phyloP scores from a whole-genome alignment of 2,329 filamentous ascomycete genomes.

The Sporothrix curviconia region DNA sequence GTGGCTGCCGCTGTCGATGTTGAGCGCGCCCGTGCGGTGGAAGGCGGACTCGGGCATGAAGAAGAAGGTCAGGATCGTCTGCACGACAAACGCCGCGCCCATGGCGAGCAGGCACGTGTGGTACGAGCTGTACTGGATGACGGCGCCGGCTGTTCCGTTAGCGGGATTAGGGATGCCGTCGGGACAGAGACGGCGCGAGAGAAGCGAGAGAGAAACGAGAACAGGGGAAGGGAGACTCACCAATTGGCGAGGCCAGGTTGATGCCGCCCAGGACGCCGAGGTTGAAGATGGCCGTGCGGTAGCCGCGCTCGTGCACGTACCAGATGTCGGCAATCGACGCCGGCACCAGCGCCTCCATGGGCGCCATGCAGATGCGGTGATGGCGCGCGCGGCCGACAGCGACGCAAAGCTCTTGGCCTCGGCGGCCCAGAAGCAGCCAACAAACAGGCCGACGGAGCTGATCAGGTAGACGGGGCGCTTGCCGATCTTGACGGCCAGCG shows the following conservation, averaged over 20 bases:
- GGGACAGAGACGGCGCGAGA: background rate
- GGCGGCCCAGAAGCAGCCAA: conserved; percentile 30
- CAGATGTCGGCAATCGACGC: conserved; percentile 37
- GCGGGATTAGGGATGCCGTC: no score
- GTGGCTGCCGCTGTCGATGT: conserved; percentile 26
- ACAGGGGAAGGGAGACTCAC: conserved; percentile 24
- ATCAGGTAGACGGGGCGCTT: conserved; percentile 32
- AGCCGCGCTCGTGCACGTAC: conserved; percentile 38
- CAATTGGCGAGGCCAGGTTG: conserved; percentile 34
- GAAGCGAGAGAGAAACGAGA: background rate
- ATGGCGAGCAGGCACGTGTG: conserved; percentile 31
- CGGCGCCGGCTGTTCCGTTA: conserved; percentile 32
- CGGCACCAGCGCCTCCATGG: conserved; percentile 33
- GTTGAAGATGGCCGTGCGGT: conserved; percentile 35
- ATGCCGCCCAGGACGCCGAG: conserved; percentile 36
- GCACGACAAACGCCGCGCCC: conserved; percentile 34
- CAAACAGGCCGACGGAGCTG: conserved; percentile 29
- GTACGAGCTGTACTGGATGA: conserved; percentile 33
- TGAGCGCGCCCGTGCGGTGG: conserved; percentile 26
- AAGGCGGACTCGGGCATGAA: conserved; percentile 38
- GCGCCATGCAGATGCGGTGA: conserved; percentile 33
- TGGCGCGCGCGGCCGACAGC: conserved; percentile 28
- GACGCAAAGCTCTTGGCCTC: conserved; percentile 26
- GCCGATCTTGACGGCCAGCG: conserved; percentile 32
- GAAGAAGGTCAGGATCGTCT: conserved; percentile 33